Percentiles rank a stretch among this genome's conserved stretches.
Evolutionary conservation across 1,139 yeast genomes (phyloP).

Genomic region (Pichia kudriavzevii): DNA sequence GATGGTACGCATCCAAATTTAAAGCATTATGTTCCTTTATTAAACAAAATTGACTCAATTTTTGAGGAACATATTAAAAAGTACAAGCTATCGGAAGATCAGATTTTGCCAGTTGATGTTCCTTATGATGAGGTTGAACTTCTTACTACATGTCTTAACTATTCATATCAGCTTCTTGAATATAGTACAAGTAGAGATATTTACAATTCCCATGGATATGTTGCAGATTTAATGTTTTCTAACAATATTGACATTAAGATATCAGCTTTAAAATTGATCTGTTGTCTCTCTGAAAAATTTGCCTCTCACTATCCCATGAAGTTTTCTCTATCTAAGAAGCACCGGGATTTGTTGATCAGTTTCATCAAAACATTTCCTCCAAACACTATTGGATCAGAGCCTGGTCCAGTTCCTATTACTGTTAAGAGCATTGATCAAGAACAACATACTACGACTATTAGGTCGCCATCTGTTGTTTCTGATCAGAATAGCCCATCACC

Average conservation of each 20-base stretch:
- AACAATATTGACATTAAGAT: slow-evolving; percentile 50
- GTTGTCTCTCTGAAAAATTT: slow-evolving; percentile 37
- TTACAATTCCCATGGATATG: slow-evolving; percentile 59
- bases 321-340: slow-evolving; percentile 27
- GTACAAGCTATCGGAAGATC: slow-evolving; percentile 47
- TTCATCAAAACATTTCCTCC: slow-evolving; percentile 55
- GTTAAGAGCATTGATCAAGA: slow-evolving; percentile 5
- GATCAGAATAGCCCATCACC: slow-evolving; percentile 24
- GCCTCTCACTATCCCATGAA: slow-evolving; percentile 20
- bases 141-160: slow-evolving; percentile 48
- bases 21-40: slow-evolving; percentile 67
- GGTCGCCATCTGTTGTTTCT: slow-evolving; percentile 1
- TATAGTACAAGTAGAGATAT: slow-evolving; percentile 63
- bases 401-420: slow-evolving; percentile 15
- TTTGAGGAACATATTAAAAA: slow-evolving; percentile 46
- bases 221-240: slow-evolving; percentile 53
- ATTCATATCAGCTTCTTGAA: slow-evolving; percentile 57
- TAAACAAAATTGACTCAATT: slow-evolving; percentile 68
- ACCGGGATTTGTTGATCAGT: slow-evolving; percentile 40
- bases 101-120: slow-evolving; percentile 41
- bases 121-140: slow-evolving; percentile 38
- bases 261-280: slow-evolving; percentile 52
- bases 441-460: slow-evolving; percentile 1
- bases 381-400: slow-evolving; percentile 30
- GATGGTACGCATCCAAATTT: slow-evolving; percentile 41